These are phyloP conservation scores for Nicotiana obtusifolia DNA, from an alignment of 257 asterid species.

Conservation along the genomic window DNA sequence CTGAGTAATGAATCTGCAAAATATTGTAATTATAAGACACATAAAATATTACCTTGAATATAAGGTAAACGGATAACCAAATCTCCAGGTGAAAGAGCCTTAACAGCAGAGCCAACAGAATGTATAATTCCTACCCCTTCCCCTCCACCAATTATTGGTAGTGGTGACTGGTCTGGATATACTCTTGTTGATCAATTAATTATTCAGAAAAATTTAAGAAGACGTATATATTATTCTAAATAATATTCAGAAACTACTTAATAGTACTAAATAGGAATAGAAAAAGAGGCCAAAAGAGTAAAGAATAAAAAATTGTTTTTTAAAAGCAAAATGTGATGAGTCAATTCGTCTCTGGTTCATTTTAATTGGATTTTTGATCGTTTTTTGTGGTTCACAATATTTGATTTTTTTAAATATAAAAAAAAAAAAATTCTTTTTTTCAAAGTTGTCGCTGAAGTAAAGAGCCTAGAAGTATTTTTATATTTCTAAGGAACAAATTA, in stretches of 20 bases:
- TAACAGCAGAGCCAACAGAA: slow-evolving; percentile 70
- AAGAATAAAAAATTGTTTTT: too few relatives aligned
- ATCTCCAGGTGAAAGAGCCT: slow-evolving; percentile 58
- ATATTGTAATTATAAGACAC: not conserved
- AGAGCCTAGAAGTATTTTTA: too few relatives aligned
- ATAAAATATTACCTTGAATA: slow-evolving; percentile 46
- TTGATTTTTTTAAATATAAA: too few relatives aligned
- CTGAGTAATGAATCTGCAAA: not conserved
- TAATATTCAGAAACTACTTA: not conserved
- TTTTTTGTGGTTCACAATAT: too few relatives aligned
- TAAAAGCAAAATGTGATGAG: too few relatives aligned
- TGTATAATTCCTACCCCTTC: slow-evolving; percentile 90
- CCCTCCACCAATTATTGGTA: slow-evolving; percentile 91
- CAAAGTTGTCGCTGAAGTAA: too few relatives aligned
- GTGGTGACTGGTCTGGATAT: slow-evolving; percentile 78
- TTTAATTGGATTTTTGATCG: too few relatives aligned
- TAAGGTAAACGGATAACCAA: slow-evolving; percentile 92
- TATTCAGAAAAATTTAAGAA: not conserved
- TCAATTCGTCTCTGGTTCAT: too few relatives aligned
- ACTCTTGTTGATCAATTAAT: slow-evolving; percentile 38
- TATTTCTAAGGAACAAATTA: too few relatives aligned
- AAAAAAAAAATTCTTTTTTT: too few relatives aligned
- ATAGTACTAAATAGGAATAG: too few relatives aligned
- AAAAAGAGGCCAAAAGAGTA: too few relatives aligned
- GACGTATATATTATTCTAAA: not conserved